A percentile compares a stretch with the other conserved stretches of the same genome.
These are phyloP conservation scores for Rugosomyces carneus DNA, from an alignment of 1,284 basidiomycete genomes.

Conservation along the genomic window DNA sequence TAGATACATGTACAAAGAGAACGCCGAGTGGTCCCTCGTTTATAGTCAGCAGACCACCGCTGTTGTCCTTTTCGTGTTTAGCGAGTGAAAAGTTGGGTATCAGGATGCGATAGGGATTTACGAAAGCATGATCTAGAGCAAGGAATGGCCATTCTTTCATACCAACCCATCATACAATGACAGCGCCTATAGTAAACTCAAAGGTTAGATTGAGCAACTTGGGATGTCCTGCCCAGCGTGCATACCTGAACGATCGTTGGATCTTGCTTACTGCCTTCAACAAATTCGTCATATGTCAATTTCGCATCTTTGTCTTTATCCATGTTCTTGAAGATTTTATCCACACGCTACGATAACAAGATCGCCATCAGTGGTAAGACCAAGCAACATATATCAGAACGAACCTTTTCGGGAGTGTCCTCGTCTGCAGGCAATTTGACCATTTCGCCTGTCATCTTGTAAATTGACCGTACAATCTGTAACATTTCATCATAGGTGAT, in stretches of 20 bases:
- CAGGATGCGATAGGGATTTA: background rate
- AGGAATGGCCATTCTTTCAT: conserved; percentile 23
- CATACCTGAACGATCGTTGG: conserved; percentile 94
- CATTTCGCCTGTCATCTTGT: conserved; percentile 99
- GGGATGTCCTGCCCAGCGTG: conserved; percentile 11
- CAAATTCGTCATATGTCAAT: conserved; percentile 92
- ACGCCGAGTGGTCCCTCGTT: background rate
- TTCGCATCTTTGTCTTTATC: conserved; percentile 86
- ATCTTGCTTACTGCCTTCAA: conserved; percentile 95
- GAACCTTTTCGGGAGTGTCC: conserved; percentile 97
- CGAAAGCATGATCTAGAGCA: background rate
- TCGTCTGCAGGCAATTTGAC: conserved; percentile 96
- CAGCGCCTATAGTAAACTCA: conserved; percentile 46
- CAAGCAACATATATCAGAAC: conserved; percentile 13
- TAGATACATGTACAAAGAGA: background rate
- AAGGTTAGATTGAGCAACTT: conserved; percentile 12
- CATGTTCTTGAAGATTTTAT: conserved; percentile 95
- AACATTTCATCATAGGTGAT: conserved; percentile 99
- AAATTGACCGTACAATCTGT: conserved; percentile 92
- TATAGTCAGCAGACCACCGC: background rate
- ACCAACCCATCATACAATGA: conserved; percentile 77
- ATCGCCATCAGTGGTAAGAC: conserved; percentile 2
- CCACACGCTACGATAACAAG: conserved; percentile 63
- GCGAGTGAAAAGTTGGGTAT: background rate
- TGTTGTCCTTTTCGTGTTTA: too few relatives aligned